Base-by-base conservation (phyloP, 2,329 filamentous ascomycete genomes). In the Aspergillus chevalieri region DNA sequence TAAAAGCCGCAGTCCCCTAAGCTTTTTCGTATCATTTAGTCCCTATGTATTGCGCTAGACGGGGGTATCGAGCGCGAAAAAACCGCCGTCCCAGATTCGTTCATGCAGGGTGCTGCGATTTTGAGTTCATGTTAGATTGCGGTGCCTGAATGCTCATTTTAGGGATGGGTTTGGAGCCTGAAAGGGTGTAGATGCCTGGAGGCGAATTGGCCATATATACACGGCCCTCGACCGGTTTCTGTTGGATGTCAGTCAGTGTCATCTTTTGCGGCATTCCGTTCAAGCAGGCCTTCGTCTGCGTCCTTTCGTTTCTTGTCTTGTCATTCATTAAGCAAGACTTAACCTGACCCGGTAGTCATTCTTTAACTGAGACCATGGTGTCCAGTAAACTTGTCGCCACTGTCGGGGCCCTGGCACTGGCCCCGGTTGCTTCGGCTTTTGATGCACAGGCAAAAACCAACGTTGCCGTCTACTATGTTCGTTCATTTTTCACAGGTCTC, bases 401-500 rank as follows among this genome's bases (percentile, higher is more conserved):
- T 43, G 56, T 65, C 36, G 63, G 68, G 42, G 59, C 69, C n/a
- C 56, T 59, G 46, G 52, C 60, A 44, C 51, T 66, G 47, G 52
- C 54, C 41, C 59, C 68, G 24, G 60, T 61, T 43, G 67, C 67
- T 39, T 68, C 70, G 50, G 66, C 67, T 36, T 72, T 77, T 53
- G 61, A 74, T 62, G 59, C 66, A 19, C 54, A 62, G 44, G 64
- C 70, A 7, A 74, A 70, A 47, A 69, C 66, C 36, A 80, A 80
- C 56, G 66, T 80, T 43, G 77, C 71, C 21, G 68, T 79, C 42
- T 81, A 81, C 65, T 81, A 74, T 69, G 74, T 74, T 65, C 46
- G 64, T 50, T 9, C n/a, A 17, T n/a, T 3, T 33, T 48, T 15
- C 10, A 44, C 26, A 39, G 6, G 6, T 14, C 19, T 12, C 12